Base-by-base conservation (phyloP, 2,329 filamentous ascomycete species). In the Dactylella cylindrospora region DNA sequence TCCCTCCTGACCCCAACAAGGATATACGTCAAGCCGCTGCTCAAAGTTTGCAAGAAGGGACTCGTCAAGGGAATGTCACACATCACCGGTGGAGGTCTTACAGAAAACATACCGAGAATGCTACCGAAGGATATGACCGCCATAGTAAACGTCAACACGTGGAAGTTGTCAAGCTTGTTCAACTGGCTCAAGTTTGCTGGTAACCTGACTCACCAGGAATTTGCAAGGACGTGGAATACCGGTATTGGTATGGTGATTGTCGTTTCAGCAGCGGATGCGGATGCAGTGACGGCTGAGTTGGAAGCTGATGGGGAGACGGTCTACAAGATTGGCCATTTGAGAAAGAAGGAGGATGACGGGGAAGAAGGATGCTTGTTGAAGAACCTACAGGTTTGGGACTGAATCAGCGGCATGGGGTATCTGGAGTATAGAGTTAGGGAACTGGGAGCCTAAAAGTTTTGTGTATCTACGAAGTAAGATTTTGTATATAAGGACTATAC, bases 81-180 rank as follows among this genome's bases (percentile, higher is more conserved):
- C 75, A 97, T 98, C 75, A 98, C 93, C 0, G 93, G 93, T 44
- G 93, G 93, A 64, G 93, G 93, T 8, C 80, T 98, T 15, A 78
- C 85, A 13, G 93, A 98, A 75, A 98, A 98, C 73, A 85, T 98
- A 20, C 93, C 93, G 23, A 84, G 93, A 66, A 95, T 95, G 86
- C 79, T 98, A 13, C 93, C 93, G 1, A 73, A 79, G 26, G 77
- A 84, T 38, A 81, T 98, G 4, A 81, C 86, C 1, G 91, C 90
- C 1, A 82, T 89, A 71, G 83, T 98, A 51, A 86, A 95, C 69
- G 86, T 86, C 39, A 76, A 78, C 33, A 75, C 80, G 1, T 98
- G 90, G 89, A 73, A 82, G 20, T 78, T 90, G 35, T 89, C 87
- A 0, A 76, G 80, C 1, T 86, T 96, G 3, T 93, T 97, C 76